Evolutionary conservation across 306 rosid genomes (phyloP), one percentile per base, ranked within the genome.

Genomic region (Castanopsis chinensis): DNA sequence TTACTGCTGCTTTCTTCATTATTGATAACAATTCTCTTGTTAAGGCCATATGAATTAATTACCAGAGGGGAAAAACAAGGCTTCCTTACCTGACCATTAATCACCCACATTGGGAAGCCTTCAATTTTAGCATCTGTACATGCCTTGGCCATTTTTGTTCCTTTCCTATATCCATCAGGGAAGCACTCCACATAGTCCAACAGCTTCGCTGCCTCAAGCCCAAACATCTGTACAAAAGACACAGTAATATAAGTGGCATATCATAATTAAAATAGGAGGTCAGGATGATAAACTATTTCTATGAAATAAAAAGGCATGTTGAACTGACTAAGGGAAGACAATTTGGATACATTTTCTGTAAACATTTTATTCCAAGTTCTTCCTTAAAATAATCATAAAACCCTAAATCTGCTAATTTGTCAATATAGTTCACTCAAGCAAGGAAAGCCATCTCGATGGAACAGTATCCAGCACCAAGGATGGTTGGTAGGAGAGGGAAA

Each of bases 61-160:
- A 13, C 23, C 35, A 23, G 5, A 41, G 45, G 45, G 45, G 9
- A 55, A 32, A 32, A 20, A 71, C n/a, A 15, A 68, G 58, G 57
- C 55, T 77, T 80, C n/a, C 83, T 77, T 82, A 93, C 99, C 96
- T 91, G 81, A 20, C 94, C 98, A 63, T 91, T 91, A 18, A 93
- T 93, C 80, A 85, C 80, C 98, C 99, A 91, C 1, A 91, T 88
- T 10, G 99, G 99, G 71, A 95, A 95, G 83, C 99, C 99, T 81
- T 91, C 96, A 68, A 95, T 83, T 79, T 83, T 79, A 71, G 82
- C 92, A 5, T 85, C 96, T 76, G 83, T 2, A 74, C 99, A 95
- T 72, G 88, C 88, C 81, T 88, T 89, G 21, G 61, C 86, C 88
- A 95, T 91, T 81, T 72, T 84, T 57, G 90, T 91, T 84, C 98